Conservation (phyloP, 2,329 filamentous ascomycete species). For the Alternaria consortialis region DNA sequence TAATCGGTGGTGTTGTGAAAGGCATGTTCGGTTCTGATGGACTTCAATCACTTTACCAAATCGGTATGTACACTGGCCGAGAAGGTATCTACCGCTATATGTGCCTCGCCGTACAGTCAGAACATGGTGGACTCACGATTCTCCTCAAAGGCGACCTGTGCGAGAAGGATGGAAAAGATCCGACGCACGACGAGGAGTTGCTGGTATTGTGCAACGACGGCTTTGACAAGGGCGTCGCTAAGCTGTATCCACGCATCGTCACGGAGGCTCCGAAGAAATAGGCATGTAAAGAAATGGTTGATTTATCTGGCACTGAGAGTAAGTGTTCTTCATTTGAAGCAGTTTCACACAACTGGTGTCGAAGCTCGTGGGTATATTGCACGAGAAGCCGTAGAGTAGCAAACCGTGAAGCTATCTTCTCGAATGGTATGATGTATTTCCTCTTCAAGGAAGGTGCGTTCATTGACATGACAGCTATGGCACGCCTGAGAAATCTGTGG, state of each 20-base stretch:
- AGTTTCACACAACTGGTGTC: not conserved
- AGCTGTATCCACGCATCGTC: not conserved
- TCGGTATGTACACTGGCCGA: conserved; percentile 15
- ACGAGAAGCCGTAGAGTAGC: not conserved
- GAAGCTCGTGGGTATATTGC: not conserved
- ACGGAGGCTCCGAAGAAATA: not conserved
- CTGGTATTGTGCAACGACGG: conserved; percentile 13
- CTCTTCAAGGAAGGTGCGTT: not conserved
- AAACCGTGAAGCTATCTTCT: not conserved
- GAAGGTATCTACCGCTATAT: conserved; percentile 14
- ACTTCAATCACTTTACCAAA: conserved; percentile 4
- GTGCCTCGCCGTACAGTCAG: conserved; percentile 6
- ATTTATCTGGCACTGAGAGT: not conserved
- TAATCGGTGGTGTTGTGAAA: not conserved
- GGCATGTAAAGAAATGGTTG: too few relatives aligned
- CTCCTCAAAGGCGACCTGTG: conserved; percentile 10
- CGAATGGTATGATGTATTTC: not conserved
- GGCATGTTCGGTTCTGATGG: conserved; percentile 17
- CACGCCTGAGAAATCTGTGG: not conserved
- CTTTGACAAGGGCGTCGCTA: conserved; percentile 4
- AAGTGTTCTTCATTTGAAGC: not conserved
- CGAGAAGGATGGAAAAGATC: conserved; percentile 10
- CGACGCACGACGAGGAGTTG: conserved; percentile 1
- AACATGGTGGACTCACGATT: not conserved
- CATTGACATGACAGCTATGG: not conserved